Conservation (phyloP, 1,284 basidiomycete genomes). For the Cryptococcus wingfieldii region DNA sequence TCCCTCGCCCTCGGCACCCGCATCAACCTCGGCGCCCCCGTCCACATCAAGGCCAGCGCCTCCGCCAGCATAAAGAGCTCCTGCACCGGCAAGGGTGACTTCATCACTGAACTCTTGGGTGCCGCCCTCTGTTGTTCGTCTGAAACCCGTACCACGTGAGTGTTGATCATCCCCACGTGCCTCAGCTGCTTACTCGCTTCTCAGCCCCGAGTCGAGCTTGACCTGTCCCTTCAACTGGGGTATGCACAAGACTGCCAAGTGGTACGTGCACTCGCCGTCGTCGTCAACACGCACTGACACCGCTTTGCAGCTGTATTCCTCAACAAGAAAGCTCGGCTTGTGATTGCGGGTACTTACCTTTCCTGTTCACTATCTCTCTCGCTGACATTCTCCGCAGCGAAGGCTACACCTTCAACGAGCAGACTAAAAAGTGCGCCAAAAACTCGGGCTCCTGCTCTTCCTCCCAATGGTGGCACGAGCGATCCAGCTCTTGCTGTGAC, state of each 20-base stretch:
- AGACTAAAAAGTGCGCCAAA: constrained; percentile 26
- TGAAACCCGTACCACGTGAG: constrained; percentile 13
- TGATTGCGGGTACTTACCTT: constrained; percentile 36
- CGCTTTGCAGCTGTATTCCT: constrained; percentile 24
- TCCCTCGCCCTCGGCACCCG: constrained; percentile 1
- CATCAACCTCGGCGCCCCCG: constrained; percentile 18
- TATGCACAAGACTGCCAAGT: constrained; percentile 15
- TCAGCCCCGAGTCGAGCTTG: constrained; percentile 5
- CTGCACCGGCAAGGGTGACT: constrained; percentile 14
- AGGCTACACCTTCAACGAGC: constrained; percentile 34
- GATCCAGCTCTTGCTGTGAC: constrained; percentile 31
- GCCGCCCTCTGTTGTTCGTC: constrained; percentile 13
- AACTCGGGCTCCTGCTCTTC: constrained; percentile 19
- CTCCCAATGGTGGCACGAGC: constrained; percentile 33
- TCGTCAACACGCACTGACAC: background rate
- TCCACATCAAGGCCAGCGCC: constrained; percentile 7
- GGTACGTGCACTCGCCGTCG: constrained; percentile 9
- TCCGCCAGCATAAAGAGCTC: constrained; percentile 2
- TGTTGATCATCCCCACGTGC: background rate
- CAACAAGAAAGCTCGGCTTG: constrained; percentile 23
- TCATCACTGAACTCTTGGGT: constrained; percentile 12
- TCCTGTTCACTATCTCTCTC: background rate
- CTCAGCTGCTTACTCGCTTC: no score
- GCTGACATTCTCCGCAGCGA: background rate
- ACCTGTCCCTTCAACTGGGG: constrained; percentile 21